Percentiles rank a stretch among this genome's conserved stretches.
Conservation (phyloP, 2,329 filamentous ascomycete genomes). For the Aphanocladium album region DNA sequence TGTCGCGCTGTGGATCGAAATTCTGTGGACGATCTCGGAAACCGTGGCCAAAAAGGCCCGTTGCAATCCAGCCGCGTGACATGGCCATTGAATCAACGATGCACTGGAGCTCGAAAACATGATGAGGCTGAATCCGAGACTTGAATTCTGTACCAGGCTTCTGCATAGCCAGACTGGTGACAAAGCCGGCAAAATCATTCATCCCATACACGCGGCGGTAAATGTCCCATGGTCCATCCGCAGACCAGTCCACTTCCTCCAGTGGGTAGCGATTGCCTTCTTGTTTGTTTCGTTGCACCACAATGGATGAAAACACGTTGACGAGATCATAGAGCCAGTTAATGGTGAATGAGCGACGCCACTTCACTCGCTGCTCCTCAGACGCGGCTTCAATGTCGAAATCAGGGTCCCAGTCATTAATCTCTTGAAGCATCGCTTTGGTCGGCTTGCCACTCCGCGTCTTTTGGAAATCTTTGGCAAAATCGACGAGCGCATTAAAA, state of each 20-base stretch:
- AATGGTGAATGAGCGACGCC: slow-evolving; percentile 45
- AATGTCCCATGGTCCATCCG: slow-evolving; percentile 25
- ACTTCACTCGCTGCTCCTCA: slow-evolving; percentile 35
- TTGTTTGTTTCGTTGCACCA: slow-evolving; percentile 32
- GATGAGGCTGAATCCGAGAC: slow-evolving; percentile 38
- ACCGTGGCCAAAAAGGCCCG: slow-evolving; percentile 29
- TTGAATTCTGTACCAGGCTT: slow-evolving; percentile 34
- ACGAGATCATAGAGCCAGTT: slow-evolving; percentile 49
- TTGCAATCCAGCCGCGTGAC: slow-evolving; percentile 39
- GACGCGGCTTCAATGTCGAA: slow-evolving; percentile 33
- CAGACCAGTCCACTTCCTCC: slow-evolving; percentile 38
- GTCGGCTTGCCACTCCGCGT: slow-evolving; percentile 42
- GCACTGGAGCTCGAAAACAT: slow-evolving; percentile 46
- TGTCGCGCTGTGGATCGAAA: slow-evolving; percentile 35
- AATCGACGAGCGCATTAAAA: slow-evolving; percentile 39
- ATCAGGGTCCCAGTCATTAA: slow-evolving; percentile 37
- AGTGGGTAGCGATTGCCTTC: slow-evolving; percentile 28
- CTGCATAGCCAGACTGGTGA: slow-evolving; percentile 42
- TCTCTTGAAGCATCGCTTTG: slow-evolving; percentile 34
- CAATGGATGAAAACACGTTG: slow-evolving; percentile 37
- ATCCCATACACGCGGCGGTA: slow-evolving; percentile 37
- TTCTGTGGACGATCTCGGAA: slow-evolving; percentile 27
- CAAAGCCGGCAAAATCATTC: slow-evolving; percentile 38
- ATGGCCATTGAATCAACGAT: slow-evolving; percentile 43
- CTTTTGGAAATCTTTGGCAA: slow-evolving; percentile 40